Evolutionary conservation across 2,329 filamentous ascomycete genomes (phyloP), one percentile per base, ranked within the genome.

Genomic region (Tolypocladium tropicale): DNA sequence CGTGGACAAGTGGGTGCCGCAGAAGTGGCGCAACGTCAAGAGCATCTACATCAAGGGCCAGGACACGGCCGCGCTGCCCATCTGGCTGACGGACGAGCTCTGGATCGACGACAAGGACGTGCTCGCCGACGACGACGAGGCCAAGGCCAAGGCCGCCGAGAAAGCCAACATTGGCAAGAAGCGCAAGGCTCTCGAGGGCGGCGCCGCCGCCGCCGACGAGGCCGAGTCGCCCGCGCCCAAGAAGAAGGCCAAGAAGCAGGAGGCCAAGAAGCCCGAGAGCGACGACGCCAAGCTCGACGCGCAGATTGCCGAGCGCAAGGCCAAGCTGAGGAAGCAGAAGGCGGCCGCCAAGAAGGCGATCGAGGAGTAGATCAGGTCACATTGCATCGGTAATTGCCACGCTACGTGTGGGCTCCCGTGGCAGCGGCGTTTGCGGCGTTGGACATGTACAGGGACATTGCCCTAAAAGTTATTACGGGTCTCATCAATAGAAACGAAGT

Each of bases 61-160:
- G 32, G 85, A 89, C 67, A 96, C 93, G 5, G 87, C 86, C 59
- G 88, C 93, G 10, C 79, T 99, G 66, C 94, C 94, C n/a, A 85
- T 99, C 68, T 99, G 91, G 89, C 76, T 96, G 68, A 89, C 93
- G 5, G 87, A 91, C 63, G 91, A 96, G 78, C 78, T 99, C 61
- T 99, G 94, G 91, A 73, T 86, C 18, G 89, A 94, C 61, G 82
- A 86, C 58, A 80, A 84, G 59, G 85, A 90, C 59, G 83, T 87
- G 66, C 83, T 96, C 7, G 76, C 94, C 37, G 75, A 79, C 60
- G 76, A 79, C 39, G 74, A 78, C 57, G 78, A 78, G 41, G 73
- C 77, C 56, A 78, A 78, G 63, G 67, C 75, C 63, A 77, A 77
- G 70, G 74, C 75, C 11, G 66, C 59, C 6, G 67, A 78, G 59